A percentile compares a stretch with the other conserved stretches of the same genome.
Evolutionary conservation across 179 eudicot species (phyloP).

Genomic region (Patellifolia procumbens): DNA sequence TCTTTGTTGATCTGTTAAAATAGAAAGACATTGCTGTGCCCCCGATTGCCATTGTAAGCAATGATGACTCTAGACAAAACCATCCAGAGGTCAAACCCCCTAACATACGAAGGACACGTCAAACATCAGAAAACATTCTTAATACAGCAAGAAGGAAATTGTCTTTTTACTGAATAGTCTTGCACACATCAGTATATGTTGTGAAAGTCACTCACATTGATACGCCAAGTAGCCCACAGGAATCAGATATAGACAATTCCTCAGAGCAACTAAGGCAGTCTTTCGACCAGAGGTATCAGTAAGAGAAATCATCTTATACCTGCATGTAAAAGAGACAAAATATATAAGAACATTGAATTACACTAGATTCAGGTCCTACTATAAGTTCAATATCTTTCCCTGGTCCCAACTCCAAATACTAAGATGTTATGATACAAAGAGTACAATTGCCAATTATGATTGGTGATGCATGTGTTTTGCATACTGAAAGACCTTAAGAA

Average conservation of each 20-base stretch:
- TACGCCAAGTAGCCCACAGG: slow-evolving; percentile 95
- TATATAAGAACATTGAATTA: slow-evolving; percentile 12
- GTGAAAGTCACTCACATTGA: slow-evolving; percentile 63
- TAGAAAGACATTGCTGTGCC: slow-evolving; percentile 73
- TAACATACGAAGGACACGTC: slow-evolving; percentile 29
- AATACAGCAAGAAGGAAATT: not conserved
- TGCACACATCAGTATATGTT: not conserved
- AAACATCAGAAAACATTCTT: not conserved
- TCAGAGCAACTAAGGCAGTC: slow-evolving; percentile 87
- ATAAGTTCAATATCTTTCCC: not conserved
- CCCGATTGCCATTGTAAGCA: slow-evolving; percentile 73
- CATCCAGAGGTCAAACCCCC: slow-evolving; percentile 97
- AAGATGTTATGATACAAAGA: not conserved
- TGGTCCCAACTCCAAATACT: not conserved
- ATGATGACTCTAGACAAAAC: slow-evolving; percentile 88
- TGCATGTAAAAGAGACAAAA: slow-evolving; percentile 30
- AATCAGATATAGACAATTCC: slow-evolving; percentile 89
- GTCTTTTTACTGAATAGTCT: not conserved
- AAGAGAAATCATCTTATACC: slow-evolving; percentile 90
- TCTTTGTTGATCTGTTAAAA: slow-evolving; percentile 63
- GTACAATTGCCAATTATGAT: not conserved
- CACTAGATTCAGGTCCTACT: not conserved
- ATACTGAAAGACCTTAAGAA: not conserved
- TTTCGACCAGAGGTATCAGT: slow-evolving; percentile 74
- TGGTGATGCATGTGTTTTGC: not conserved